A percentile compares a stretch with the other conserved stretches of the same genome.
These are phyloP conservation scores for Penicillium corylophilum DNA, from an alignment of 2,329 filamentous ascomycete genomes.

Conservation along the genomic window DNA sequence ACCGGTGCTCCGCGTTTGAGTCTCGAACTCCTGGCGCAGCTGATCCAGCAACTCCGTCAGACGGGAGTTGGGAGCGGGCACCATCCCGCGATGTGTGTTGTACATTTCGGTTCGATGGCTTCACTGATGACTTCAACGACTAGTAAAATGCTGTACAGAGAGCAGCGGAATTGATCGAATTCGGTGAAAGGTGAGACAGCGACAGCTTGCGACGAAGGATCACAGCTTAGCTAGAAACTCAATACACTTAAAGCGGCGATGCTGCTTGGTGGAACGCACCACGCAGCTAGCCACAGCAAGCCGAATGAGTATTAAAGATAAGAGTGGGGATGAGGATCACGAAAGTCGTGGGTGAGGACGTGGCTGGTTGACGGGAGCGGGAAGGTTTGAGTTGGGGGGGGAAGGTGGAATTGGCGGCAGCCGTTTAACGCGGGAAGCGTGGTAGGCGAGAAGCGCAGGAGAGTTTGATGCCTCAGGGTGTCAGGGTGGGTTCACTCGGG, in stretches of 20 bases:
- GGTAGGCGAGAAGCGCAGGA: slow-evolving; percentile 26
- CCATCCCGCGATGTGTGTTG: slow-evolving; percentile 80
- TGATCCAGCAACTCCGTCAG: slow-evolving; percentile 90
- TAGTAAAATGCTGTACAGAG: background rate
- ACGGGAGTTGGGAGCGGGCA: slow-evolving; percentile 67
- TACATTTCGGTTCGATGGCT: slow-evolving; percentile 63
- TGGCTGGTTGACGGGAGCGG: slow-evolving; percentile 20
- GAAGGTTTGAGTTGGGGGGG: slow-evolving; percentile 25
- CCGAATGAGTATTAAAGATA: background rate
- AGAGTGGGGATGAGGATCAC: slow-evolving; percentile 1
- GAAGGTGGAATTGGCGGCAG: slow-evolving; percentile 26
- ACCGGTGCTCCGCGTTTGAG: slow-evolving; percentile 74
- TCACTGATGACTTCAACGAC: background rate
- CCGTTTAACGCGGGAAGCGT: slow-evolving; percentile 37
- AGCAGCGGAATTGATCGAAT: background rate
- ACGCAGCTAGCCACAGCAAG: slow-evolving; percentile 23
- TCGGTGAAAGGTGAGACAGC: slow-evolving; percentile 5
- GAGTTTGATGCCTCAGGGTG: background rate
- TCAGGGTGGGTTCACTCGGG: background rate
- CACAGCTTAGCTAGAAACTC: slow-evolving; percentile 7
- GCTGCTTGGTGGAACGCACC: slow-evolving; percentile 26
- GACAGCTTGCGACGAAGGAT: slow-evolving; percentile 16
- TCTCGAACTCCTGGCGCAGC: slow-evolving; percentile 87
- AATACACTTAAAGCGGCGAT: slow-evolving; percentile 20
- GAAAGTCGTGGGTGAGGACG: slow-evolving; percentile 12